Evolutionary conservation across 2,329 filamentous ascomycete species (phyloP).

Genomic region (Alternaria sp.): DNA sequence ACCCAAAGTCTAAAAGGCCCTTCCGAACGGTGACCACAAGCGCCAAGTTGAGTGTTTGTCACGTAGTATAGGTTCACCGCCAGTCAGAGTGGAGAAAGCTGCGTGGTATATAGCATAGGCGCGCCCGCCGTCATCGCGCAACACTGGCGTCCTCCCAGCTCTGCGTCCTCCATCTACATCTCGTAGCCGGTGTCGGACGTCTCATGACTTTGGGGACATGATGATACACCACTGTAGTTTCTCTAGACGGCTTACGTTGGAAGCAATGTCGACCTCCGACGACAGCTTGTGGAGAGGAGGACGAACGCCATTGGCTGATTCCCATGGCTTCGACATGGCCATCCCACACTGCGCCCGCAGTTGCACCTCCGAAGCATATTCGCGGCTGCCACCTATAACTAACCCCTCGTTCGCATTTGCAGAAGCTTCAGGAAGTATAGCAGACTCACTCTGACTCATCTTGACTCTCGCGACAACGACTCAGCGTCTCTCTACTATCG

Average conservation of each 20-base stretch:
- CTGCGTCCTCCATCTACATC: not conserved
- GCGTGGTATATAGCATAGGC: conserved; percentile 26
- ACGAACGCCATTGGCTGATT: conserved; percentile 36
- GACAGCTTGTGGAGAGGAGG: conserved; percentile 36
- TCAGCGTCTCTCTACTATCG: conserved; percentile 24
- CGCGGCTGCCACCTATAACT: conserved; percentile 18
- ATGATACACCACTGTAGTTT: conserved; percentile 14
- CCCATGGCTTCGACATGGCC: conserved; percentile 26
- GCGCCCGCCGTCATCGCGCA: not conserved
- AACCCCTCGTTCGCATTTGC: conserved; percentile 14
- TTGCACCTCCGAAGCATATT: conserved; percentile 19
- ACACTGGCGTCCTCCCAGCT: not conserved
- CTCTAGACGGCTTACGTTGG: conserved; percentile 12
- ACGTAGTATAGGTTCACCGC: conserved; percentile 31
- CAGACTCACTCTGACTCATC: conserved; percentile 30
- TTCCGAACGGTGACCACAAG: conserved; percentile 22
- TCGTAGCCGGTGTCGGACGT: conserved; percentile 1
- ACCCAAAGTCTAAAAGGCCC: conserved; percentile 12
- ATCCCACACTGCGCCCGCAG: conserved; percentile 30
- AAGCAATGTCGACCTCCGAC: conserved; percentile 32
- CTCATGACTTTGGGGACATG: conserved; percentile 7
- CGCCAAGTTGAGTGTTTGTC: conserved; percentile 17
- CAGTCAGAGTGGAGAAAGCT: conserved; percentile 29
- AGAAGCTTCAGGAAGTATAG: conserved; percentile 18
- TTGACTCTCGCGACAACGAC: conserved; percentile 19